Evolutionary conservation across 148 eudicot genomes (phyloP).

Genomic region (Bassia scoparia): DNA sequence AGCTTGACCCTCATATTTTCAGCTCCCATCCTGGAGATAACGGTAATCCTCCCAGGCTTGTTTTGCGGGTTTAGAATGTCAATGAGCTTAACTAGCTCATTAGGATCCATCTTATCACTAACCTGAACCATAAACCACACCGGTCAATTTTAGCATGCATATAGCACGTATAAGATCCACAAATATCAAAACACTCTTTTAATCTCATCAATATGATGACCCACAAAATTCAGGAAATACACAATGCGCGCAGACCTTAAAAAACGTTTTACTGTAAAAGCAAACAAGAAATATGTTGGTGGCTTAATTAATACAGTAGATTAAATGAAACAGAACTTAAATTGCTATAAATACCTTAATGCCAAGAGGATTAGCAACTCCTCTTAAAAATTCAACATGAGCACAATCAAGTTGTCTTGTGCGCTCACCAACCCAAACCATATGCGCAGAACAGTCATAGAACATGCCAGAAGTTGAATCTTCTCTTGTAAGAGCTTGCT

Average conservation of each 20-base stretch:
- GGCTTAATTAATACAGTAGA: not conserved
- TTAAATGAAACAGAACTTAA: not conserved
- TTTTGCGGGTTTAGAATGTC: conserved; percentile 68
- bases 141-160: not conserved
- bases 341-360: conserved; percentile 46
- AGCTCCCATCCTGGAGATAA: conserved; percentile 70
- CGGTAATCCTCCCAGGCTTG: conserved; percentile 67
- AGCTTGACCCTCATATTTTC: conserved; percentile 75
- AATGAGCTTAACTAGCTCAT: conserved; percentile 65
- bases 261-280: too few relatives aligned
- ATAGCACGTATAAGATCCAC: not conserved
- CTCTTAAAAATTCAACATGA: conserved; percentile 73
- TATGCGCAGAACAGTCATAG: conserved; percentile 79
- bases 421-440: conserved; percentile 84
- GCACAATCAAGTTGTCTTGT: conserved; percentile 78
- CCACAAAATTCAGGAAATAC: not conserved
- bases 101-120: conserved; percentile 70
- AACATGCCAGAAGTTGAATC: conserved; percentile 67
- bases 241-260: not conserved
- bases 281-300: not conserved
- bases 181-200: not conserved
- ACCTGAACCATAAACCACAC: conserved; percentile 38
- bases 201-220: not conserved
- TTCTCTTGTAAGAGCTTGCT: conserved; percentile 71
- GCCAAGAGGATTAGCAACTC: conserved; percentile 72